Percentiles rank a stretch among this genome's conserved stretches.
These are phyloP conservation scores for Coemansia sp. DNA, from an alignment of 192 early-diverging fungal genomes.

Conservation along the genomic window DNA sequence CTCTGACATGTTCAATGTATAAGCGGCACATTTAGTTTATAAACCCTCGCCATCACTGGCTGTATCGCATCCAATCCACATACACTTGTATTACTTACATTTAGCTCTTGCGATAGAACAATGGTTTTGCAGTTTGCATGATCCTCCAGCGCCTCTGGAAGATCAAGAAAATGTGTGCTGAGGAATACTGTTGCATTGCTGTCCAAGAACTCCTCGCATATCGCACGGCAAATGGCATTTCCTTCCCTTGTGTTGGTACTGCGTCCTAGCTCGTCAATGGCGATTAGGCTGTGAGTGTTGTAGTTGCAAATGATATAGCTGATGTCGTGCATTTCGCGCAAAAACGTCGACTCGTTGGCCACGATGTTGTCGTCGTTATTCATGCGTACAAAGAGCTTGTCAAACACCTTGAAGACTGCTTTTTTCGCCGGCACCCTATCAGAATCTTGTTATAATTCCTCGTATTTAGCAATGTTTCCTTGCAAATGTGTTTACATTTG, in stretches of 20 bases:
- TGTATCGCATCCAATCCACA: too few species aligned
- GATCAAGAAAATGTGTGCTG: slow-evolving; percentile 78
- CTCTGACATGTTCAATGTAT: too few species aligned
- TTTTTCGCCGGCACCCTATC: slow-evolving; percentile 79
- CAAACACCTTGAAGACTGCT: slow-evolving; percentile 71
- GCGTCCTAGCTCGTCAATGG: slow-evolving; percentile 93
- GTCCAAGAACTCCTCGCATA: slow-evolving; percentile 70
- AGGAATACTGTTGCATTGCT: slow-evolving; percentile 66
- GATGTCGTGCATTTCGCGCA: slow-evolving; percentile 87
- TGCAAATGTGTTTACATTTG: neutral
- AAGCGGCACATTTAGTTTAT: too few species aligned
- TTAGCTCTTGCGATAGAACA: slow-evolving; percentile 10
- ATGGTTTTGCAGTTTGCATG: slow-evolving; percentile 56
- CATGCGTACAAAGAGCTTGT: slow-evolving; percentile 77
- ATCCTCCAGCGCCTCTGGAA: slow-evolving; percentile 57
- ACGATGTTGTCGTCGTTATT: slow-evolving; percentile 69
- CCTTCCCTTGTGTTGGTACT: slow-evolving; percentile 62
- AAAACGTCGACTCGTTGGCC: slow-evolving; percentile 73
- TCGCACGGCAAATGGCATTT: slow-evolving; percentile 68
- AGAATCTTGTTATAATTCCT: neutral
- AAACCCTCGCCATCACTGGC: too few species aligned
- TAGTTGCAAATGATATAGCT: slow-evolving; percentile 79
- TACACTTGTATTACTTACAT: neutral
- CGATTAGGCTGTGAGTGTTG: slow-evolving; percentile 68
- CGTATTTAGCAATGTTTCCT: neutral